Evolutionary conservation across 2,329 filamentous ascomycete species (phyloP), one percentile per base, ranked within the genome.

Genomic region (Penicillium sp.): DNA sequence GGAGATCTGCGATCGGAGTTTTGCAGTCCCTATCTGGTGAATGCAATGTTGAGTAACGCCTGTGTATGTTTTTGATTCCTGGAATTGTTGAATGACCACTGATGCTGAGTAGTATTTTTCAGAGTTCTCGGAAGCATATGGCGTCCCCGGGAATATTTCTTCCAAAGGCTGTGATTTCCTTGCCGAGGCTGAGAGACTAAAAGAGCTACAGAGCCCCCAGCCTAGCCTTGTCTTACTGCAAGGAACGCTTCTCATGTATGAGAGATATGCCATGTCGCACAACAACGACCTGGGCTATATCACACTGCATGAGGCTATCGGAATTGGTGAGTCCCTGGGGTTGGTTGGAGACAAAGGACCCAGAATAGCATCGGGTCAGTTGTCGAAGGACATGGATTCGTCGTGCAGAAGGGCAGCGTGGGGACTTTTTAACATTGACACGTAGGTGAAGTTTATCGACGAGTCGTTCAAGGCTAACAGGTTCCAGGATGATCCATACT

Each of bases 21-120:
- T 75, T 96, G 93, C 75, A 93, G 91, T 0, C 87, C 91, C 1
- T 78, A 96, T 58, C 78, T 97, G n/a, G 92, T 97, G 58, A 96
- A 96, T 75, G 89, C 92, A 4, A 92, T 96, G 82, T 81, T 96
- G 48, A 88, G 92, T 26, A 74, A 73, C 66, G 74, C 74, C 55
- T 77, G 74, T 63, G 74, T 77, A 62, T 52, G 74, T 69, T 23
- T 16, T 10, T 11, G 16, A 14, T 23, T 52, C 19, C 6, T 48
- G 27, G 21, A 3, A n/a, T 21, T n/a, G 11, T 46, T 23, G 23
- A 19, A 23, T 45, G 13, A 27, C 51, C 49, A 7, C n/a, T 49
- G 3, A 55, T 25, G 35, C 42, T 62, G 42, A 58, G 46, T 52
- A 76, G 73, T 69, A 74, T 55, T 76, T 71, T 45, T 76, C 72